Conservation (phyloP, 495 filamentous ascomycete species). For the Penicillium taxi region DNA sequence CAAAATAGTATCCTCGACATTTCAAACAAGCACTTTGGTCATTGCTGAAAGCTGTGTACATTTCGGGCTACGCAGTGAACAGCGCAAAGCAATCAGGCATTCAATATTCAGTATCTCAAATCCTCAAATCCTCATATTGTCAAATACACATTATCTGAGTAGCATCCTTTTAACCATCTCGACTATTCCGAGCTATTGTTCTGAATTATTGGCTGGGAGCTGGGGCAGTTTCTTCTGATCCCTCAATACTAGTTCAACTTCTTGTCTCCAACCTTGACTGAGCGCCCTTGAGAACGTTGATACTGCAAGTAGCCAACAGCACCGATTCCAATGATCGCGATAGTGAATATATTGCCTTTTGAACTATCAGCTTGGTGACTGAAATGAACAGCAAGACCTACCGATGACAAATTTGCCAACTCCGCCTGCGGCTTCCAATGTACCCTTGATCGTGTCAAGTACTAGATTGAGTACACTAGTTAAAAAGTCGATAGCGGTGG, state of each 20-base stretch:
- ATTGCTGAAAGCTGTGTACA: too few species aligned
- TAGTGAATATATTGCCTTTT: slow-evolving; percentile 14
- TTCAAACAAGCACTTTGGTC: too few species aligned
- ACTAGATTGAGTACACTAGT: slow-evolving; percentile 3
- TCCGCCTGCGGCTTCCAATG: slow-evolving; percentile 10
- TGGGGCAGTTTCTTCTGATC: too few species aligned
- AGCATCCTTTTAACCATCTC: too few species aligned
- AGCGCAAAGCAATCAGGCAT: too few species aligned
- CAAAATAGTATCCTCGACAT: too few species aligned
- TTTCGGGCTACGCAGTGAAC: too few species aligned
- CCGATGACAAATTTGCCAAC: slow-evolving; percentile 11
- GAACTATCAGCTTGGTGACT: background rate
- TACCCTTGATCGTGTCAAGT: background rate
- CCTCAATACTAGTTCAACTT: slow-evolving; percentile 15
- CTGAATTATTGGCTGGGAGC: too few species aligned
- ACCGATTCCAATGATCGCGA: slow-evolving; percentile 8
- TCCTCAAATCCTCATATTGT: too few species aligned
- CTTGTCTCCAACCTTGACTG: slow-evolving; percentile 5
- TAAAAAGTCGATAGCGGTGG: slow-evolving; percentile 4
- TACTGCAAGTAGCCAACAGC: slow-evolving; percentile 10
- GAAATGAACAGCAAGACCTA: background rate
- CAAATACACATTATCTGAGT: too few species aligned
- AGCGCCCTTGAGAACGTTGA: slow-evolving; percentile 8
- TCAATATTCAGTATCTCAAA: too few species aligned
- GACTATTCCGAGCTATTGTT: too few species aligned